A percentile compares a stretch with the other conserved stretches of the same genome.
These are phyloP conservation scores for Nicotiana tomentosiformis DNA, from an alignment of 257 asterid genomes.

Conservation along the genomic window DNA sequence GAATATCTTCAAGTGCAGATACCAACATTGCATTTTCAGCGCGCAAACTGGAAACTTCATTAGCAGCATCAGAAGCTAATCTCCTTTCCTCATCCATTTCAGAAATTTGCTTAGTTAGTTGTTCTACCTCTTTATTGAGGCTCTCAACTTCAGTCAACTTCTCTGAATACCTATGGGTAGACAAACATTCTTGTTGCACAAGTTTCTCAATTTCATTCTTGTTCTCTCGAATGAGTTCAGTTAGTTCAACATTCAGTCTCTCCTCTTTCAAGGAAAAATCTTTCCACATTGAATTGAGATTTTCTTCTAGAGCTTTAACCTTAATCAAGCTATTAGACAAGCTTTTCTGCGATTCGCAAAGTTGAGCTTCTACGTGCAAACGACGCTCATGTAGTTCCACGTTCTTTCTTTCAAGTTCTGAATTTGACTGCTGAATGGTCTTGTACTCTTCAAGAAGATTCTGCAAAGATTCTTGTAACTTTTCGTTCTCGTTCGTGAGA, in stretches of 20 bases:
- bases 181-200: constrained; percentile 20
- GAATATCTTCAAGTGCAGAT: constrained; percentile 38
- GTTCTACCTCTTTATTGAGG: constrained; percentile 34
- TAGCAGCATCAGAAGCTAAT: constrained; percentile 27
- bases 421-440: constrained; percentile 28
- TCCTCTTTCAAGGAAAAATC: constrained; percentile 43
- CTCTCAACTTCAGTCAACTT: constrained; percentile 29
- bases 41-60: constrained; percentile 34
- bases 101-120: constrained; percentile 26
- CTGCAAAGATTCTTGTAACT: constrained; percentile 24
- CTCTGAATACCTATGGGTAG: constrained; percentile 23
- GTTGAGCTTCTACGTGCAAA: constrained; percentile 33
- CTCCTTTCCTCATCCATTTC: constrained; percentile 31
- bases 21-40: constrained; percentile 41
- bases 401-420: constrained; percentile 38
- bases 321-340: constrained; percentile 36
- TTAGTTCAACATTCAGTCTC: constrained; percentile 35
- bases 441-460: constrained; percentile 25
- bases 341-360: constrained; percentile 32
- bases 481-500: constrained; percentile 40
- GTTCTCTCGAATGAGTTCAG: constrained; percentile 42
- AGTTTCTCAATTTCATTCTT: constrained; percentile 32
- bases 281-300: constrained; percentile 31
- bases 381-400: constrained; percentile 32
- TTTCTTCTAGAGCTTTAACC: constrained; percentile 44